Conservation (phyloP, 2,329 filamentous ascomycete species). For the Penicillium verrucosum region DNA sequence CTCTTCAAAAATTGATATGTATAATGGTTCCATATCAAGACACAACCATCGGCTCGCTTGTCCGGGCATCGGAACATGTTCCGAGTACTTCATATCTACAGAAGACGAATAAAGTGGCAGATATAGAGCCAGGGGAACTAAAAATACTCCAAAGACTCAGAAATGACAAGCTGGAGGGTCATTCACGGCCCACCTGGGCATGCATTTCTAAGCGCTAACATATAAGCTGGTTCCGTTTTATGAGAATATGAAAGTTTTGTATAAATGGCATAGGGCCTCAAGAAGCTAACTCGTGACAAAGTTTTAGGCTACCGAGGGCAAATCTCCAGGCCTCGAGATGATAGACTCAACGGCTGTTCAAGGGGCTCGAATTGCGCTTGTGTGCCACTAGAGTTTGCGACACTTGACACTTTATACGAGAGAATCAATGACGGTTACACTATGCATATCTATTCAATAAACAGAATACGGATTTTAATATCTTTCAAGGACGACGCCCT, state of each 20-base stretch:
- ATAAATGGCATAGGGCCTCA: too few species aligned
- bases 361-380: background rate
- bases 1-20: too few species aligned
- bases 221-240: background rate
- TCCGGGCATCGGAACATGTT: constrained; percentile 1
- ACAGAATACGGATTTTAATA: background rate
- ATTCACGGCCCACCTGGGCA: background rate
- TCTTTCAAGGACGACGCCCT: constrained; percentile 18
- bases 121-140: background rate
- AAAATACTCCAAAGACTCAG: background rate
- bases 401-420: too few species aligned
- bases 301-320: background rate
- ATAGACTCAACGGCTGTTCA: background rate
- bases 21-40: background rate
- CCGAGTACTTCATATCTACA: background rate
- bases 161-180: background rate
- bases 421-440: too few species aligned
- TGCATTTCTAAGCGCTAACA: too few species aligned
- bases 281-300: background rate
- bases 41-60: background rate
- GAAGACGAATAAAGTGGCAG: background rate
- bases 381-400: too few species aligned
- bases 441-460: background rate
- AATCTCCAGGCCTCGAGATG: background rate
- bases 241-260: background rate